Base-by-base conservation (phyloP, 2,329 filamentous ascomycete species). In the Chaetomium sp. region DNA sequence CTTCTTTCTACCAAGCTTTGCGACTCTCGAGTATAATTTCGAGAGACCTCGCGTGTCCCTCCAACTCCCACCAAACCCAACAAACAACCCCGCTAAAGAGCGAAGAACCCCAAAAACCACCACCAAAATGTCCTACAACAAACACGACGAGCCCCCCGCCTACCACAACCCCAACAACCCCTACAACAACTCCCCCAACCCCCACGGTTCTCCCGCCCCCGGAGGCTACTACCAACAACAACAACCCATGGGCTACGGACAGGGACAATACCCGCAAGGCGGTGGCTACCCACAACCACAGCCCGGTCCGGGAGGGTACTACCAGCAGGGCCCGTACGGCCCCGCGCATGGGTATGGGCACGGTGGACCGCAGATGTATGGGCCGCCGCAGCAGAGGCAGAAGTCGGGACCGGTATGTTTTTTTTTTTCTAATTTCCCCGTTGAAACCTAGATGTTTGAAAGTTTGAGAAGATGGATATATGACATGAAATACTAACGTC, bases 91-190 rank as follows among this genome's bases (percentile, higher is more conserved):
- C 10, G 9, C 44, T 12, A 46, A 38, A 45, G 10, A 27, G 27
- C 5, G 7, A 14, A 19, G 10, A 37, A 46, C 36, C 41, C 34
- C 40, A 7, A 44, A 12, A 43, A 45, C 7, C 14, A 27, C 40
- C 2, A 12, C 41, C 36, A 61, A 43, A 49, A 79, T 78, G 75
- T 70, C 74, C 53, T 27, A 27, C 19, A 66, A 70, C 62, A 78
- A 80, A 66, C 64, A 71, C 68, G 75, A 79, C 53, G 69, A 75
- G 37, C 79, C 79, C 52, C 78, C 78, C 33, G 73, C 76, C 44
- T 79, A 80, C 67, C 69, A 69, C 59, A 68, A 65, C 52, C 70
- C 70, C 55, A 69, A 70, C 55, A 45, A 69, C 46, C 70, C 77
- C 37, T 74, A 76, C 60, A 69, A 72, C 11, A 70, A 77, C 1